phyloP scores from a whole-genome alignment of 495 filamentous ascomycete species.

The Bryoglossum gracile region DNA sequence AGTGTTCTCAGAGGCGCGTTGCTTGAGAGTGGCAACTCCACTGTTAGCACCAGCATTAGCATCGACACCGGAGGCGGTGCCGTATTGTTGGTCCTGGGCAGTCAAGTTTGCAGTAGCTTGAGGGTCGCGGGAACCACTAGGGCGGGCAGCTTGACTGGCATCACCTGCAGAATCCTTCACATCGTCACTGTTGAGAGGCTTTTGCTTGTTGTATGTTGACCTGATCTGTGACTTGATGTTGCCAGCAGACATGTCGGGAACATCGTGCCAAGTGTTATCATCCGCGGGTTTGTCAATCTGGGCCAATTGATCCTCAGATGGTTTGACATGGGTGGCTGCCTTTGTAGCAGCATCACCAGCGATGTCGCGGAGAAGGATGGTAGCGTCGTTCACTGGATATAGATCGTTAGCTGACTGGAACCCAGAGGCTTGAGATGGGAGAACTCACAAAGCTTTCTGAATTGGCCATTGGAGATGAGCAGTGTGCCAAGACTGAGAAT shows the following conservation, averaged over 20 bases:
- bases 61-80: conserved; percentile 45
- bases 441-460: conserved; percentile 80
- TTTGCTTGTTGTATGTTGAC: conserved; percentile 53
- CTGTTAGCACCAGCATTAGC: conserved; percentile 40
- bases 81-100: conserved; percentile 39
- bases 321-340: conserved; percentile 70
- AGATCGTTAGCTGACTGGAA: conserved; percentile 24
- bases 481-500: conserved; percentile 77
- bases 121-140: conserved; percentile 43
- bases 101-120: conserved; percentile 36
- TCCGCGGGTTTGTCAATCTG: conserved; percentile 79
- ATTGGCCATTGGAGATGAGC: conserved; percentile 92
- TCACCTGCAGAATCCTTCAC: conserved; percentile 47
- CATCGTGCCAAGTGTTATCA: conserved; percentile 91
- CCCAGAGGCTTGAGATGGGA: neutral
- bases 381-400: conserved; percentile 78
- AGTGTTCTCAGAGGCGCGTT: conserved; percentile 43
- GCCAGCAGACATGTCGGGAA: conserved; percentile 67
- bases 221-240: conserved; percentile 61
- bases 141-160: conserved; percentile 46
- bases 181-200: conserved; percentile 40
- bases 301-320: conserved; percentile 64
- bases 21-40: conserved; percentile 43
- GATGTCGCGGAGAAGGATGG: conserved; percentile 75
- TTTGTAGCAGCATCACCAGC: conserved; percentile 83